Base-by-base conservation (phyloP, 257 asterid species). In the Solanum clarkiae region DNA sequence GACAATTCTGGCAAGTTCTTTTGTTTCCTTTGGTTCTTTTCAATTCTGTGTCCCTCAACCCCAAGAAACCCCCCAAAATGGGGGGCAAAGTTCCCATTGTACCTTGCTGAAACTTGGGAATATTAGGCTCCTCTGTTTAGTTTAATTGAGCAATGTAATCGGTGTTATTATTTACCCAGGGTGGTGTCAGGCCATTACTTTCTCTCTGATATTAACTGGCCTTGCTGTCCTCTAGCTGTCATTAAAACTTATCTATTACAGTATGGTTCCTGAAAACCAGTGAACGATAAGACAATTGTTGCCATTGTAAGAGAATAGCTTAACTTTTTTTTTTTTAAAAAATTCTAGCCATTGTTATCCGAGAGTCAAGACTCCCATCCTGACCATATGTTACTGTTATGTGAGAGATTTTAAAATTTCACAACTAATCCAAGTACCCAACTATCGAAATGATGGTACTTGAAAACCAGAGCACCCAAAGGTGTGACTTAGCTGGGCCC, bases 1-100 rank as follows among this genome's bases (percentile, higher is more conserved):
- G 97, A 91, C 72, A 90, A 86, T 88, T 89, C 88, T 80, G 94
- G 98, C 94, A 91, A 88, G 90, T 86, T 60, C 59, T 42, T 81
- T 77, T 22, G 17, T 44, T 71, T 20, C 32, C 18, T 71, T 71
- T 44, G 9, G 9, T 77, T 77, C 63, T 51, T 51, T 77, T 26
- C 12, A 7, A 15, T 49, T 49, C 9, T 75, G 8, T 2, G 5
- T 60, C 60, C 81, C 56, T 8, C 26, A 4, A 8, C 42, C 40
- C 40, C 24, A 51, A 24, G 42, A 77, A 51, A 24, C 24, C 45
- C 63, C n/a, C 6, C 2, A 49, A 14, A 49, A 77, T 15, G 45
- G 8, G 60, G 62, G 9, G 24, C 9, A 15, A 51, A 2, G 54
- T 51, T 77, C 45, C 26, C 16, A 51, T 26, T 77, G 45, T 49